Base-by-base conservation (phyloP, 1,284 basidiomycete genomes). In the Chalciporus piperatoides region DNA sequence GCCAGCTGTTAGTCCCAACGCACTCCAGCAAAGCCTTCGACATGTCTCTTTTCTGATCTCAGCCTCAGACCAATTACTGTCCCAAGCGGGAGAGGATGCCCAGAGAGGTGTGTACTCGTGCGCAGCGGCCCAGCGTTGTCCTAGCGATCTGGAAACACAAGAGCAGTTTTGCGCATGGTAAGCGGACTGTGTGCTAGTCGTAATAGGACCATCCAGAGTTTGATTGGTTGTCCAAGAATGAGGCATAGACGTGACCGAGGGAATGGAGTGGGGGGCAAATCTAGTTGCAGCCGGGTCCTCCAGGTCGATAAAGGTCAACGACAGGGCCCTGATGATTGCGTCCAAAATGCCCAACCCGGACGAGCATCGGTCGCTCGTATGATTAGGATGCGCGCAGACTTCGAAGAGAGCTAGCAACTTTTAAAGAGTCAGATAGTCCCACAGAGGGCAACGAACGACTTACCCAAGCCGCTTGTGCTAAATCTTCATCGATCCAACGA, bases 381-480 rank as follows among this genome's bases (percentile, higher is more conserved):
- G 78, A 30, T 72, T 59, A 9, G 84, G 85, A 60, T 89, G 84
- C 0, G 80, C 74, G 54, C 80, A 86, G 40, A 86, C 67, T 62
- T 89, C 85, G 55, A 88, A 90, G 50, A 87, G 67, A 2, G 84
- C 77, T 19, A 89, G 65, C 25, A 90, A 64, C 86, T 87, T 59
- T 28, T 6, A 30, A 32, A 24, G 2, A 14, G 41, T 55, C 56
- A 52, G 52, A 56, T 37, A 36, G 32, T n/a, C 35, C 35, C 40
- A 54, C 6, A 4, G 44, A 52, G 21, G 27, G 38, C 36, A 41
- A 39, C 51, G 37, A 49, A 5, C 28, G 40, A 67, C 77, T 60
- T 64, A 88, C 87, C 84, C 82, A 89, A 52, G 84, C 82, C 28
- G 84, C 82, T 64, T 88, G 81, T 14, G 81, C 84, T 8, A 89